Evolutionary conservation across 495 filamentous ascomycete species (phyloP), one percentile per base, ranked within the genome.

Genomic region (Chaetomium cochliodes): DNA sequence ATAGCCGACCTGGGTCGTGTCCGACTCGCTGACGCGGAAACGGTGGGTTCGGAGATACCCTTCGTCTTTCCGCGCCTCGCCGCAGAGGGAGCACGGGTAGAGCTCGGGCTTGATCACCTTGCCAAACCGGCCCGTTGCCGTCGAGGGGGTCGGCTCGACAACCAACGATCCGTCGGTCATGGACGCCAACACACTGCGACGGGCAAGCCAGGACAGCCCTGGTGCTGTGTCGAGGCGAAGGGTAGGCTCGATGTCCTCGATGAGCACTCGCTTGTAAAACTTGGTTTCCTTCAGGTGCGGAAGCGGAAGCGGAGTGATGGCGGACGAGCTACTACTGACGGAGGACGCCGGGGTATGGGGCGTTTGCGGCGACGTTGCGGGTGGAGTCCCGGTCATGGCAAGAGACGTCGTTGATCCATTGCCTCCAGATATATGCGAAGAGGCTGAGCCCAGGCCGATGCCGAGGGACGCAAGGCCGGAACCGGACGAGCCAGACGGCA

Each of bases 181-280:
- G 52, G 90, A 86, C 57, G 84, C 88, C 52, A 96, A 69, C 3
- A 97, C 92, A 28, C 87, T 89, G 52, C 94, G 86, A 33, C 93
- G 87, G 26, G 90, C 91, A 26, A 98, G 84, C 91, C 93, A 98
- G 23, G 92, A 96, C 44, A 98, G 86, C 0, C 93, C 92, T 0
- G 94, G 93, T 0, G 94, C 91, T 6, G 84, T 82, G 76, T 98
- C 94, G 5, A 98, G 84, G 47, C 94, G 85, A 22, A 98, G 77
- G 0, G 94, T 96, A 3, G 94, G 94, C 76, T 98, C 94, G 60
- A 98, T 90, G 76, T 98, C 94, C 74, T 98, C 94, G 58, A 85
- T 80, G 15, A 97, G 75, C 7, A 84, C 85, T 23, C 94, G 86
- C 76, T 98, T 98, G 77, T 92, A 98, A 74, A 97, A 98, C 65